Evolutionary conservation across 768 basidiomycete genomes (phyloP).

Genomic region (Lentinula sp.): DNA sequence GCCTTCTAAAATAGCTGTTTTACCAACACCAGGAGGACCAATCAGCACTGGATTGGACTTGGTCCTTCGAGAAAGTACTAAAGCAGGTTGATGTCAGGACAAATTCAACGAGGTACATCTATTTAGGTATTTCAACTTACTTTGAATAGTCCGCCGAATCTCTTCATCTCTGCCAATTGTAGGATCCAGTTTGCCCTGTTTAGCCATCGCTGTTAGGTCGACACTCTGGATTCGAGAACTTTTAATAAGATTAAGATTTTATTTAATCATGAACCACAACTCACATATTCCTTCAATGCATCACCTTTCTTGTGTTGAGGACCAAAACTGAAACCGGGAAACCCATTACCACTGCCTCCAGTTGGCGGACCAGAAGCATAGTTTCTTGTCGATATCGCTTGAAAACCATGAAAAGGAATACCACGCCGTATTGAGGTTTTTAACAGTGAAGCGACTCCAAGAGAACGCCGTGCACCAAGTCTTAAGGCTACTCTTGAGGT

Average conservation of each 20-base stretch:
- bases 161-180: constrained; percentile 90
- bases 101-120: neutral
- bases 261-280: constrained; percentile 11
- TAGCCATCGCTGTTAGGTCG: constrained; percentile 81
- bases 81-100: neutral
- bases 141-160: constrained; percentile 88
- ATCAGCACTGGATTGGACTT: constrained; percentile 89
- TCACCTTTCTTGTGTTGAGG: constrained; percentile 75
- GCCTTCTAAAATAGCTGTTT: constrained; percentile 89
- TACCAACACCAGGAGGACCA: constrained; percentile 56
- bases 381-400: constrained; percentile 18
- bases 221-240: constrained; percentile 44
- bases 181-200: constrained; percentile 82
- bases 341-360: constrained; percentile 34
- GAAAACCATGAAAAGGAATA: neutral
- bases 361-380: constrained; percentile 47
- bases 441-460: neutral
- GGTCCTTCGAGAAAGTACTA: constrained; percentile 81
- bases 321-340: constrained; percentile 55
- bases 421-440: neutral
- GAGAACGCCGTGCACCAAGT: neutral
- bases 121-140: constrained; percentile 32
- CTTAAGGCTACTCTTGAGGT: neutral
- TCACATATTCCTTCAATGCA: constrained; percentile 71
- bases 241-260: neutral